phyloP scores from a whole-genome alignment of 768 basidiomycete species.

The Kwoniella pini region DNA sequence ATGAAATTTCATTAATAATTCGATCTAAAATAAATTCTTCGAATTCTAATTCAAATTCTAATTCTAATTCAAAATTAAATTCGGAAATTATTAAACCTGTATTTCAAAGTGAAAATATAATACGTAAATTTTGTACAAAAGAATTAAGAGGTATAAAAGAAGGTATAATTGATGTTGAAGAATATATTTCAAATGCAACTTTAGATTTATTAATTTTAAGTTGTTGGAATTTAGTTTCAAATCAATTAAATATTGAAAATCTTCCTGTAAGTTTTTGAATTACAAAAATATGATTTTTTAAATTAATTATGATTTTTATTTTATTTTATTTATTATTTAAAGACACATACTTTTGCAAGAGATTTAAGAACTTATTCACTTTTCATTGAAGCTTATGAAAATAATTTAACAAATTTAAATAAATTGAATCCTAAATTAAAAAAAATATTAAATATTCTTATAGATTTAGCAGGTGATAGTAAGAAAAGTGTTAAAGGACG shows the following conservation, averaged over 20 bases:
- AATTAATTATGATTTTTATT: neutral
- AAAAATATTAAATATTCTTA: constrained; percentile 22
- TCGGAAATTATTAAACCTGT: constrained; percentile 65
- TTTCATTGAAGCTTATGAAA: constrained; percentile 58
- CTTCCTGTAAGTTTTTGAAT: constrained; percentile 66
- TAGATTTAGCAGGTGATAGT: constrained; percentile 37
- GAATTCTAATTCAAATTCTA: neutral
- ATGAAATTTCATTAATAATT: constrained; percentile 69
- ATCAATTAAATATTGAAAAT: constrained; percentile 61
- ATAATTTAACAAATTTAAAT: constrained; percentile 39
- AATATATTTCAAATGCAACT: constrained; percentile 90
- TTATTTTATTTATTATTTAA: neutral
- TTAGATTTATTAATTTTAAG: constrained; percentile 79
- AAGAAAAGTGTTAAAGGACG: constrained; percentile 40
- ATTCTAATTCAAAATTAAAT: neutral
- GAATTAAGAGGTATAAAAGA: constrained; percentile 69
- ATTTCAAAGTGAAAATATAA: constrained; percentile 65
- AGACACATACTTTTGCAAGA: constrained; percentile 91
- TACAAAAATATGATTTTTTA: too few species aligned
- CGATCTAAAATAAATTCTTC: constrained; percentile 44
- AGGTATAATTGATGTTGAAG: constrained; percentile 77
- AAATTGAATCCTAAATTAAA: constrained; percentile 27
- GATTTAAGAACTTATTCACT: constrained; percentile 67
- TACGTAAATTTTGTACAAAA: constrained; percentile 81
- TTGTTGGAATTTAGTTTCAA: constrained; percentile 70